Evolutionary conservation across 768 basidiomycete species (phyloP).

Genomic region (Podaxis sp.): DNA sequence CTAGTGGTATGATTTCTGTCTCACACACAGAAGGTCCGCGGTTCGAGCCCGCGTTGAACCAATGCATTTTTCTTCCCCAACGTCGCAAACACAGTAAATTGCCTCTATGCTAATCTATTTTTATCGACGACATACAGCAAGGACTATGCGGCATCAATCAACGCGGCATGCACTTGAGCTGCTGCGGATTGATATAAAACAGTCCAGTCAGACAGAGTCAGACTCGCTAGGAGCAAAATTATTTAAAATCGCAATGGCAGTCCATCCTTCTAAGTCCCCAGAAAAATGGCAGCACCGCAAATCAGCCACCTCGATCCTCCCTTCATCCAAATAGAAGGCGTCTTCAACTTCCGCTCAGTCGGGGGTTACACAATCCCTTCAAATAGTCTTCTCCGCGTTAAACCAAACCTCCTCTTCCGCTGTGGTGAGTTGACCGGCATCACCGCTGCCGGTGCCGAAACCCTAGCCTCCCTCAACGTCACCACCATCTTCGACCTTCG

Average conservation of each 20-base stretch:
- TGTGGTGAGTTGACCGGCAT: constrained; percentile 37
- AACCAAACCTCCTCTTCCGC: constrained; percentile 33
- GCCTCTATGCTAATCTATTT: neutral
- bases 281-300: neutral
- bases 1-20: constrained; percentile 7
- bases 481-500: constrained; percentile 39
- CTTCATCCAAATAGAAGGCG: constrained; percentile 37
- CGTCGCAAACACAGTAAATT: no score
- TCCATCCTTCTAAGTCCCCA: neutral
- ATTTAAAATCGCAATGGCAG: neutral
- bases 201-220: neutral
- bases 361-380: constrained; percentile 23
- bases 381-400: constrained; percentile 19
- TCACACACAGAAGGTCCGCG: constrained; percentile 4
- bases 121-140: neutral
- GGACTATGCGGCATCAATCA: neutral
- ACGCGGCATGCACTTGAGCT: neutral
- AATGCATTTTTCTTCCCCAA: neutral
- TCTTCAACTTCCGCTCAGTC: constrained; percentile 36
- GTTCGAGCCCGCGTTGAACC: constrained; percentile 1
- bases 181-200: neutral
- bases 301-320: constrained; percentile 23
- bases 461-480: constrained; percentile 33
- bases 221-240: neutral
- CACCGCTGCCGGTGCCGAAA: constrained; percentile 30